Percentiles rank a stretch among this genome's conserved stretches.
Evolutionary conservation across 2,329 filamentous ascomycete genomes (phyloP).

Genomic region (Neoascochyta sp.): DNA sequence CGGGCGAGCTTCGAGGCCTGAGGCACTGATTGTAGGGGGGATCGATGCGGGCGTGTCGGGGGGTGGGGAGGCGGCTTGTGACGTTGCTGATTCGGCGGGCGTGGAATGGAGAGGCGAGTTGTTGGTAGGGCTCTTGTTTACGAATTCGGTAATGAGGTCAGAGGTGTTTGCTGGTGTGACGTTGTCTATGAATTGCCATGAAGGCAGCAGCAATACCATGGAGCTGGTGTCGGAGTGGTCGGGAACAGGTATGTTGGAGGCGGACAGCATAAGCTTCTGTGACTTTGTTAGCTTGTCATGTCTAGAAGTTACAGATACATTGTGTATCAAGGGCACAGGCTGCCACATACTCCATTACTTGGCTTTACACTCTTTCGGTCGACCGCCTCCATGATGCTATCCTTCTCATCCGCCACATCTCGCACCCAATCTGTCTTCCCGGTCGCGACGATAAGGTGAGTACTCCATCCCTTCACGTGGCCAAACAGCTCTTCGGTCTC

Average conservation of each 20-base stretch:
- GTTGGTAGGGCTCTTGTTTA: conserved; percentile 72
- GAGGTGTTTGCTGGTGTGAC: conserved; percentile 73
- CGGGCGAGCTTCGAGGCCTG: conserved; percentile 55
- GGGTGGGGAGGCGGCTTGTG: conserved; percentile 15
- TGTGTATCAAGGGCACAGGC: too few relatives aligned
- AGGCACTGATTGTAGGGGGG: conserved; percentile 26
- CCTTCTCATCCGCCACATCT: conserved; percentile 77
- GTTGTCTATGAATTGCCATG: conserved; percentile 78
- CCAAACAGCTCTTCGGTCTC: conserved; percentile 78
- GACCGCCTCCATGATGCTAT: conserved; percentile 54
- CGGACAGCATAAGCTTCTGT: conserved; percentile 83
- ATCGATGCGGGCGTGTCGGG: conserved; percentile 17
- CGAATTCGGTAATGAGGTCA: conserved; percentile 64
- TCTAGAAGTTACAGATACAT: too few relatives aligned
- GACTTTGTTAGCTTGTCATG: background rate
- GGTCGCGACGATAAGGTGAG: conserved; percentile 89
- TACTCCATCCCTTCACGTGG: conserved; percentile 78
- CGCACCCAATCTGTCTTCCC: conserved; percentile 93
- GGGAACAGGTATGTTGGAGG: conserved; percentile 84
- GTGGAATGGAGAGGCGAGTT: conserved; percentile 55
- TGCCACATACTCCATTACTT: conserved; percentile 61
- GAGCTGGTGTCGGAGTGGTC: conserved; percentile 61
- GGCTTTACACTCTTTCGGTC: conserved; percentile 54
- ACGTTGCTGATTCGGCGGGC: conserved; percentile 7
- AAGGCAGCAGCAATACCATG: conserved; percentile 76